Evolutionary conservation across 1,284 basidiomycete species (phyloP), one percentile per base, ranked within the genome.

Genomic region (Moniliella sp.): DNA sequence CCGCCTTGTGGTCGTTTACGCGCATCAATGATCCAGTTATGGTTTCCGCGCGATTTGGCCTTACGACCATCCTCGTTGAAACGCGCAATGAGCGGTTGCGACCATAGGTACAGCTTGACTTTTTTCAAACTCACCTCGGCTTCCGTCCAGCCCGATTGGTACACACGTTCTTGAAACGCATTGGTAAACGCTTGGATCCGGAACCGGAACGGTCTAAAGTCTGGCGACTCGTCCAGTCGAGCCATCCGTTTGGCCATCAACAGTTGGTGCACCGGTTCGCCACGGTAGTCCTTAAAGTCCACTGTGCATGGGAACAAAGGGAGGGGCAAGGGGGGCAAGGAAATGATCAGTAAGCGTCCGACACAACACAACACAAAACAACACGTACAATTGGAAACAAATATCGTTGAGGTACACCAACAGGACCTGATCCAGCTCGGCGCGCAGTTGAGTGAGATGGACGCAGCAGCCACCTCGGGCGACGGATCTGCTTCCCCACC

Each of bases 51-150:
- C 33, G 83, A 88, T 65, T 99, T 99, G 18, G 86, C 81, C 65
- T 99, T 99, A 63, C 93, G 93, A 29, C 56, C 91, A 61, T 97
- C 91, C 54, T 94, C 84, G 61, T 97, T 97, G 69, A 88, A 97
- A 16, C 88, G 78, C 28, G 86, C 78, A 54, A 99, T 97, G 56
- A 79, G 78, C 15, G 78, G 77, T 45, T 71, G 68, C 67, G 77
- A 64, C 88, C 88, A 99, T 29, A 99, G 72, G 65, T 91, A 99
- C 55, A 83, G 80, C 48, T 86, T 81, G 62, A 94, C 76, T 39
- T 47, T 50, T 41, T 68, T 66, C 48, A 62, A 58, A n/a, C 66
- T 66, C 50, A 69, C 62, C 25, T 68, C 65, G 21, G 65, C 61
- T 28, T 69, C 69, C 14, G 59, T 57, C 31, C 69, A 61, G 4